A percentile compares a stretch with the other conserved stretches of the same genome.
Evolutionary conservation across 257 asterid species (phyloP).

Genomic region (Solanum chmielewskii): DNA sequence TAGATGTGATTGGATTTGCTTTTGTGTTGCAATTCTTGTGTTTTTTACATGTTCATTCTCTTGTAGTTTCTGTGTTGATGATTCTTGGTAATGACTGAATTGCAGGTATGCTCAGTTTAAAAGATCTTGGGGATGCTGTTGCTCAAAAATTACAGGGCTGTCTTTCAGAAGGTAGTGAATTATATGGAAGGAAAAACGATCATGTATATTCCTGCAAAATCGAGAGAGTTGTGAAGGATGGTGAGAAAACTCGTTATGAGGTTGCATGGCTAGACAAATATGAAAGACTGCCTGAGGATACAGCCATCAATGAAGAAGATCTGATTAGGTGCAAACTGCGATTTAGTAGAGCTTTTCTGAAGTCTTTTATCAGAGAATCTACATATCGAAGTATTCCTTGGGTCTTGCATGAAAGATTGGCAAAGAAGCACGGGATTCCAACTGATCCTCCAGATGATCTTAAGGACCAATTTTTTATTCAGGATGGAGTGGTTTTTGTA

Average conservation of each 20-base stretch:
- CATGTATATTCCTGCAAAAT: conserved; percentile 56
- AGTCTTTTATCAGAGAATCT: conserved; percentile 81
- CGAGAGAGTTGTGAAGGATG: conserved; percentile 46
- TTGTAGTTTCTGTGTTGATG: not conserved
- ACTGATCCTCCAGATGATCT: conserved; percentile 53
- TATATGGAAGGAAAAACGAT: conserved; percentile 63
- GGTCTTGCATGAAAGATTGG: conserved; percentile 80
- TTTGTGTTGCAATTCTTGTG: not conserved
- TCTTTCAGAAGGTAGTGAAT: conserved; percentile 52
- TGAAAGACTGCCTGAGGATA: conserved; percentile 36
- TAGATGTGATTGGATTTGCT: not conserved
- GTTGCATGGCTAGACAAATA: conserved; percentile 70
- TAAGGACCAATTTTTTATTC: conserved; percentile 29
- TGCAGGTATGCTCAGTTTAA: conserved; percentile 76
- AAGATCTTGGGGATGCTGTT: conserved; percentile 62
- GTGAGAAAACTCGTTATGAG: conserved; percentile 43
- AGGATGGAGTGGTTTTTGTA: conserved; percentile 59
- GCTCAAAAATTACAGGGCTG: conserved; percentile 69
- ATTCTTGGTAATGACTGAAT: not conserved
- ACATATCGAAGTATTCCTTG: conserved; percentile 80
- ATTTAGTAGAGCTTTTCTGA: conserved; percentile 63
- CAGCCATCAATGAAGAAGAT: conserved; percentile 45
- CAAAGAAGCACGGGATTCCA: conserved; percentile 67
- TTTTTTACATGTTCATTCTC: not conserved
- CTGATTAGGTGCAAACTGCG: conserved; percentile 53